These are phyloP conservation scores for Lonicera japonica DNA, from an alignment of 129 eudicot species.

Conservation along the genomic window DNA sequence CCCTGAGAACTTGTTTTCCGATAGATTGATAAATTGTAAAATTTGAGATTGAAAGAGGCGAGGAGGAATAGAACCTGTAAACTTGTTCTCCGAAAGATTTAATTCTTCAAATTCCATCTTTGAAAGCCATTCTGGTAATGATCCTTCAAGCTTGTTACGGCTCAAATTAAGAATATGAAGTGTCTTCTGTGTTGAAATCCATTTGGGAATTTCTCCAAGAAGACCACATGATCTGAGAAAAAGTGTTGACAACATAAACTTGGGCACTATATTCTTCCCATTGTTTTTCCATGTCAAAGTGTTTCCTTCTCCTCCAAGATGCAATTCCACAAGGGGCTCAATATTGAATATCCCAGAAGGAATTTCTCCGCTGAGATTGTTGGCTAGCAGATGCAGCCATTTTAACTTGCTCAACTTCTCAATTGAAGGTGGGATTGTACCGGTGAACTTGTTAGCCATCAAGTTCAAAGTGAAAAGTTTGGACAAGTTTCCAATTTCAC, in stretches of 20 bases:
- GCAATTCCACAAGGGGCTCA: not conserved
- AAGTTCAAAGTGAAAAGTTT: slow-evolving; percentile 8
- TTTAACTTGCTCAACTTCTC: slow-evolving; percentile 5
- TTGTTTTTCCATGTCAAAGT: slow-evolving; percentile 5
- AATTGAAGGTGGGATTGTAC: slow-evolving; percentile 7
- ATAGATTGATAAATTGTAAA: slow-evolving; percentile 11
- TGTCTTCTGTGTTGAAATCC: not conserved
- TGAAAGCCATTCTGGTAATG: slow-evolving; percentile 19
- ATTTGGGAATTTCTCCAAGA: not conserved
- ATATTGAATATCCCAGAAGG: slow-evolving; percentile 18
- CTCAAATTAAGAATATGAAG: not conserved
- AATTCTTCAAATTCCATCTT: slow-evolving; percentile 14
- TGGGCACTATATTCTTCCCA: slow-evolving; percentile 6
- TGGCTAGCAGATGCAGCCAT: slow-evolving; percentile 6
- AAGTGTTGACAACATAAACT: not conserved
- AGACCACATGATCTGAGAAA: slow-evolving; percentile 1
- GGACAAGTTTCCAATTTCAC: not conserved
- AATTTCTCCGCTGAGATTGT: slow-evolving; percentile 13
- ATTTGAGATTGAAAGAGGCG: slow-evolving; percentile 10
- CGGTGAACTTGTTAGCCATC: not conserved
- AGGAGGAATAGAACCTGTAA: slow-evolving; percentile 15
- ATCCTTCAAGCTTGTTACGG: not conserved
- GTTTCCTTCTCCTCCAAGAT: slow-evolving; percentile 15
- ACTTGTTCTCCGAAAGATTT: slow-evolving; percentile 15
- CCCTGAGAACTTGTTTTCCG: slow-evolving; percentile 19